Percentiles rank a stretch among this genome's conserved stretches.
These are phyloP conservation scores for Aspergillus steynii DNA, from an alignment of 495 filamentous ascomycete genomes.

Conservation along the genomic window DNA sequence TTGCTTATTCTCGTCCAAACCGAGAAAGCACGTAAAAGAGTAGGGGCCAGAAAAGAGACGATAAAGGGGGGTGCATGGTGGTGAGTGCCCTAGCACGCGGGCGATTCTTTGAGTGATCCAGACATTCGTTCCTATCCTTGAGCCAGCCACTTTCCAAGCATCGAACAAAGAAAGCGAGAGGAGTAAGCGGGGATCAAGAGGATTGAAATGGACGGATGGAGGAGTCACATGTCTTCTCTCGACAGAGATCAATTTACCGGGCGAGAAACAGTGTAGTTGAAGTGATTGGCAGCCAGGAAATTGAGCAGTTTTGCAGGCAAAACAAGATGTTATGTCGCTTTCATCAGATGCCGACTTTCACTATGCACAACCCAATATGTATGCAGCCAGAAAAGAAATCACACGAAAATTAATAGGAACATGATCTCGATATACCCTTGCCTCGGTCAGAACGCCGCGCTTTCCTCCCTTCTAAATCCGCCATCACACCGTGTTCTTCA, in stretches of 20 bases:
- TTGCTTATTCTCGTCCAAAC: too few species aligned
- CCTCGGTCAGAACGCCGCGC: conserved; percentile 39
- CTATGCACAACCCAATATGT: neutral
- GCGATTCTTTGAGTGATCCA: neutral
- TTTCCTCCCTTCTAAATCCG: conserved; percentile 37
- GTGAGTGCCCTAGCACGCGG: neutral
- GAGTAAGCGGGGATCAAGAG: neutral
- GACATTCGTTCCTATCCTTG: neutral
- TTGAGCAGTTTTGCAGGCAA: neutral
- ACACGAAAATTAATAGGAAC: neutral
- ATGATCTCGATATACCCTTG: conserved; percentile 10
- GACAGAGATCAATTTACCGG: too few species aligned
- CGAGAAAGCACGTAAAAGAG: neutral
- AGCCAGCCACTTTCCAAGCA: neutral
- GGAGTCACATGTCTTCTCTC: too few species aligned
- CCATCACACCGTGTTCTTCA: conserved; percentile 32
- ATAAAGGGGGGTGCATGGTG: neutral
- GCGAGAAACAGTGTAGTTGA: neutral
- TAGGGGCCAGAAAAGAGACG: neutral
- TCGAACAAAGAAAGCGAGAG: neutral
- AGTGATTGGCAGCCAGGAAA: neutral
- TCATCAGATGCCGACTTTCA: neutral
- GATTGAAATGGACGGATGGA: too few species aligned
- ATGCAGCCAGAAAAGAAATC: neutral
- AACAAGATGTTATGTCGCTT: neutral